Conservation (phyloP, 2,329 filamentous ascomycete species). For the Nigrospora osmanthi region DNA sequence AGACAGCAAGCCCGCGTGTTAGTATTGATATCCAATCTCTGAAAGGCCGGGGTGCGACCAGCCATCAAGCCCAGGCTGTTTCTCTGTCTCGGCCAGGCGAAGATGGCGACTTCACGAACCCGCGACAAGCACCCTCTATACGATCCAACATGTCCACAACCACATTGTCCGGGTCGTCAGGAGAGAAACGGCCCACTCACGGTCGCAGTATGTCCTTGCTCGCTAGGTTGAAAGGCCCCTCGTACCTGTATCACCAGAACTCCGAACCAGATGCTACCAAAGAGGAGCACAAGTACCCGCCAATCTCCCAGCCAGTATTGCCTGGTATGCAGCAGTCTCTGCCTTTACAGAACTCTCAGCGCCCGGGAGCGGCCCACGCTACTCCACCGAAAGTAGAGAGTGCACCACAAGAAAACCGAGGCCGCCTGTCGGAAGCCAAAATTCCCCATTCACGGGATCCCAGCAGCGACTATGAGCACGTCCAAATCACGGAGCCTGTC, state of each 20-base stretch:
- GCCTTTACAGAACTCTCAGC: background rate
- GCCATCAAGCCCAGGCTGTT: no score
- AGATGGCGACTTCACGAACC: conserved; percentile 10
- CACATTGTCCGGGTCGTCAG: conserved; percentile 18
- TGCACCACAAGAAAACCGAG: background rate
- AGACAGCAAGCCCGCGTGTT: conserved; percentile 9
- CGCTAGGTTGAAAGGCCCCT: conserved; percentile 21
- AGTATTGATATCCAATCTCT: conserved; percentile 6
- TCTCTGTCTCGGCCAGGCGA: conserved; percentile 1
- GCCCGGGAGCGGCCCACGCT: background rate
- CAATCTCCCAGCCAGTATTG: conserved; percentile 9
- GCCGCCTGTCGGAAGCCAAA: background rate
- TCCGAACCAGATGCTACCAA: conserved; percentile 7
- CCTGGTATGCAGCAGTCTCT: background rate
- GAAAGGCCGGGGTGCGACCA: background rate
- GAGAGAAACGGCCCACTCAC: conserved; percentile 16
- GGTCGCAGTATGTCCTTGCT: conserved; percentile 22
- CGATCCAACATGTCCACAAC: conserved; percentile 17
- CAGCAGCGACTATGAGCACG: conserved; percentile 3
- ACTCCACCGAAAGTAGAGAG: background rate
- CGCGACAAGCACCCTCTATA: conserved; percentile 18
- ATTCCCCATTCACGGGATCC: background rate
- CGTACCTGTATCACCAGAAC: conserved; percentile 19
- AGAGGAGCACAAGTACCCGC: conserved; percentile 5
- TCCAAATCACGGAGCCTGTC: background rate